These are phyloP conservation scores for Capronia coronata DNA, from an alignment of 2,329 filamentous ascomycete genomes.

Conservation along the genomic window DNA sequence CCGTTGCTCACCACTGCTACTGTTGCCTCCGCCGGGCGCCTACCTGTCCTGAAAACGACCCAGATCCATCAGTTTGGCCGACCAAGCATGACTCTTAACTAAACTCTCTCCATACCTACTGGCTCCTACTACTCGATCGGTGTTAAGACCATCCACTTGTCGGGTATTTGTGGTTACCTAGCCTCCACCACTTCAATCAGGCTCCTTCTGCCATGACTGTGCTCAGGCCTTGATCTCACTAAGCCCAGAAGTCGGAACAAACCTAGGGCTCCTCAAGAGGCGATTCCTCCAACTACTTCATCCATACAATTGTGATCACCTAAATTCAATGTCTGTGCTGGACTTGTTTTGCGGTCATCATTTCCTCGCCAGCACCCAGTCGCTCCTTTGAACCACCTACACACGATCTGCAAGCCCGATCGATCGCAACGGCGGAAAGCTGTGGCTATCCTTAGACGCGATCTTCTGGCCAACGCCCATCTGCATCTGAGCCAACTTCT, in stretches of 20 bases:
- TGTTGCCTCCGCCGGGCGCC: conserved; percentile 12
- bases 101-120: conserved; percentile 9
- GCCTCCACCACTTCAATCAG: conserved; percentile 16
- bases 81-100: conserved; percentile 23
- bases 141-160: too few species aligned
- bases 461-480: conserved; percentile 1
- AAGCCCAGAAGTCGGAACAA: conserved; percentile 10
- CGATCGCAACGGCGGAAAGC: not conserved
- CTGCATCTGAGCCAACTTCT: conserved; percentile 8
- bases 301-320: not conserved
- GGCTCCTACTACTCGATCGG: not conserved
- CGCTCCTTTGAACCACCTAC: conserved; percentile 12
- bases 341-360: conserved; percentile 5
- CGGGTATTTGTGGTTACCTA: too few species aligned
- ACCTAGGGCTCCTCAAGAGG: conserved; percentile 1
- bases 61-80: not conserved
- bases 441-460: not conserved
- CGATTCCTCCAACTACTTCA: conserved; percentile 1
- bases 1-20: not conserved
- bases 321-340: conserved; percentile 13
- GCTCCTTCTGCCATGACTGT: conserved; percentile 19
- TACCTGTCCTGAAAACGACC: not conserved
- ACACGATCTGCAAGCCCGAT: not conserved
- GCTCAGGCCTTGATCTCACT: conserved; percentile 17
- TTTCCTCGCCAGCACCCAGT: conserved; percentile 3